These are phyloP conservation scores for Rhizopogon sp. DNA, from an alignment of 768 basidiomycete species.

Conservation along the genomic window DNA sequence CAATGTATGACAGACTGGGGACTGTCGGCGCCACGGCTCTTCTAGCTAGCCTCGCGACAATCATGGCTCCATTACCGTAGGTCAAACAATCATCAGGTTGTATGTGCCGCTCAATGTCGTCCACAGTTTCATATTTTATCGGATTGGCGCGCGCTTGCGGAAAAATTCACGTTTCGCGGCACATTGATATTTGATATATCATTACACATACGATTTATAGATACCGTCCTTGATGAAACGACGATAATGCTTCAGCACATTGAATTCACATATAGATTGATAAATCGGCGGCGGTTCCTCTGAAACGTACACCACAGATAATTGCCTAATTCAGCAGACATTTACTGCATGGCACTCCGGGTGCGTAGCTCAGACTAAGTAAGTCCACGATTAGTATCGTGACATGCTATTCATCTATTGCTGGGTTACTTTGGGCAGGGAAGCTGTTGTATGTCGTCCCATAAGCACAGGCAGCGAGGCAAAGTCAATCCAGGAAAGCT, in stretches of 20 bases:
- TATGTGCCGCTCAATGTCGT: not conserved
- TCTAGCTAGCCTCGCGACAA: constrained; percentile 56
- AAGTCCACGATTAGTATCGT: too few species aligned
- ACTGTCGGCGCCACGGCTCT: constrained; percentile 70
- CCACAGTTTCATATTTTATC: constrained; percentile 42
- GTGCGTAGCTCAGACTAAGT: not conserved
- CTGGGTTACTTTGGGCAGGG: not conserved
- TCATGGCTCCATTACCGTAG: constrained; percentile 61
- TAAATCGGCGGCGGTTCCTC: not conserved
- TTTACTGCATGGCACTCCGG: not conserved
- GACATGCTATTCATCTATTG: not conserved
- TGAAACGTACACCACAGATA: not conserved
- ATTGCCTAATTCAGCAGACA: too few species aligned
- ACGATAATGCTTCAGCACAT: not conserved
- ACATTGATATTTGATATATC: constrained; percentile 13
- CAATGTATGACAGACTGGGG: constrained; percentile 51
- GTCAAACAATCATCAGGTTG: constrained; percentile 14
- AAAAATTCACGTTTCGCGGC: constrained; percentile 38
- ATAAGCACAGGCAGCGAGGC: not conserved
- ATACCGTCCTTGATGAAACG: not conserved
- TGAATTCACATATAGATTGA: not conserved
- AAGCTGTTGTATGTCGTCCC: not conserved
- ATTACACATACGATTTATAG: not conserved
- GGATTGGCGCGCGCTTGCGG: constrained; percentile 40
- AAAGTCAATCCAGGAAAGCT: not conserved